phyloP scores from a whole-genome alignment of 768 basidiomycete species.

The Phlebiopsis gigantea region DNA sequence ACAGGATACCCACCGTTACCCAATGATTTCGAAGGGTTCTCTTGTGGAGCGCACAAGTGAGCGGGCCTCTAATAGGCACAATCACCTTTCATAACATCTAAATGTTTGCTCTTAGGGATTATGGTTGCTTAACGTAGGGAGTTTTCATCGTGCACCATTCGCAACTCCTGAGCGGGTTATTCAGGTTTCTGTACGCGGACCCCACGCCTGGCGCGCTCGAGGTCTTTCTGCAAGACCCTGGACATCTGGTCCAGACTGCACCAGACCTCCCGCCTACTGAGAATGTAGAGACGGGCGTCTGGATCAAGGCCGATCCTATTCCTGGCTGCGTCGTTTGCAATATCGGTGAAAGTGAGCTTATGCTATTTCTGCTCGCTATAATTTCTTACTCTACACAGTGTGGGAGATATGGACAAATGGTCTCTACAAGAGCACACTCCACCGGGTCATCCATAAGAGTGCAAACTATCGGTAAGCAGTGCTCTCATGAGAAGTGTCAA shows the following conservation, averaged over 20 bases:
- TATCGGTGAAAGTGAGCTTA: conserved; percentile 71
- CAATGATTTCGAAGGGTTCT: conserved; percentile 71
- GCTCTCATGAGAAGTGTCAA: not conserved
- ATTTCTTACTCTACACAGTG: conserved; percentile 42
- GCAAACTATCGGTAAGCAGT: conserved; percentile 52
- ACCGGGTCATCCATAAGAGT: conserved; percentile 77
- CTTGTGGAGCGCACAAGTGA: conserved; percentile 89
- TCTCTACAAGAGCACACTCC: conserved; percentile 83
- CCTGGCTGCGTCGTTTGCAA: conserved; percentile 86
- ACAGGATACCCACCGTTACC: conserved; percentile 86
- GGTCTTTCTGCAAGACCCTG: conserved; percentile 58
- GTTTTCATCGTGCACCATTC: too few relatives aligned
- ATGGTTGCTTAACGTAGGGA: conserved; percentile 81
- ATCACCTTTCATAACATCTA: not conserved
- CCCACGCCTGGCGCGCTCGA: conserved; percentile 76
- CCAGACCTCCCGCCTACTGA: conserved; percentile 40
- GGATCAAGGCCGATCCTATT: conserved; percentile 89
- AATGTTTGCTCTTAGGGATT: conserved; percentile 52
- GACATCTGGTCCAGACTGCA: conserved; percentile 20
- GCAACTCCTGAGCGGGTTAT: too few relatives aligned
- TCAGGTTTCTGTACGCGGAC: conserved; percentile 85
- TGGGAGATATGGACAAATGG: conserved; percentile 92
- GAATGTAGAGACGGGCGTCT: conserved; percentile 40
- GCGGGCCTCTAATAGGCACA: not conserved
- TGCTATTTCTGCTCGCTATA: too few relatives aligned